Conservation (phyloP, 2,329 filamentous ascomycete genomes). For the Venturia nashicola region DNA sequence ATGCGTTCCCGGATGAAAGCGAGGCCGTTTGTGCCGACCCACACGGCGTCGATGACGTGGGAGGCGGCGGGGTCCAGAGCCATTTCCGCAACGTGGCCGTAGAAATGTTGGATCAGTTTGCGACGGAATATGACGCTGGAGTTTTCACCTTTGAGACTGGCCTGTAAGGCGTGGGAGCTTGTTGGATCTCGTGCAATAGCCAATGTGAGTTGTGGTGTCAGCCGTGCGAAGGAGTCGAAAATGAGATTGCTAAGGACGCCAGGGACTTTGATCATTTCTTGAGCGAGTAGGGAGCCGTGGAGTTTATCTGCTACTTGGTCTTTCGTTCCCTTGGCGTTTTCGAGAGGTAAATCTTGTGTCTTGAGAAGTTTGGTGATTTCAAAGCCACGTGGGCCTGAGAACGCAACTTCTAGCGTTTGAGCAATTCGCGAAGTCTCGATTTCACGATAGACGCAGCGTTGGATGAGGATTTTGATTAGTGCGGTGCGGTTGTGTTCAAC, state of each 20-base stretch:
- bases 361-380: conserved; percentile 48
- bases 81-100: conserved; percentile 47
- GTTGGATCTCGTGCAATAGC: conserved; percentile 51
- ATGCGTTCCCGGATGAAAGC: conserved; percentile 57
- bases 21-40: conserved; percentile 49
- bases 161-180: conserved; percentile 51
- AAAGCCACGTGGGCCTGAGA: conserved; percentile 37
- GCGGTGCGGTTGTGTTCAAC: conserved; percentile 65
- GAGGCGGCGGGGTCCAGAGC: conserved; percentile 51
- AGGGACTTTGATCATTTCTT: conserved; percentile 64
- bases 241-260: conserved; percentile 59
- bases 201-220: conserved; percentile 40
- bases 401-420: conserved; percentile 41
- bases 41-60: conserved; percentile 55
- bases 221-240: conserved; percentile 43
- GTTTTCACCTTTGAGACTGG: conserved; percentile 42
- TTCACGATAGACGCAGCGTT: conserved; percentile 62
- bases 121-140: conserved; percentile 41
- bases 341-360: conserved; percentile 16
- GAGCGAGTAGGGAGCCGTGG: conserved; percentile 73
- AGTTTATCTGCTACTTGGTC: conserved; percentile 41
- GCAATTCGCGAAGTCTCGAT: conserved; percentile 45
- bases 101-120: conserved; percentile 51
- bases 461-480: conserved; percentile 70
- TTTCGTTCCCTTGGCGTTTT: conserved; percentile 13